Evolutionary conservation across 306 rosid genomes (phyloP).

Genomic region (Vigna mungo): DNA sequence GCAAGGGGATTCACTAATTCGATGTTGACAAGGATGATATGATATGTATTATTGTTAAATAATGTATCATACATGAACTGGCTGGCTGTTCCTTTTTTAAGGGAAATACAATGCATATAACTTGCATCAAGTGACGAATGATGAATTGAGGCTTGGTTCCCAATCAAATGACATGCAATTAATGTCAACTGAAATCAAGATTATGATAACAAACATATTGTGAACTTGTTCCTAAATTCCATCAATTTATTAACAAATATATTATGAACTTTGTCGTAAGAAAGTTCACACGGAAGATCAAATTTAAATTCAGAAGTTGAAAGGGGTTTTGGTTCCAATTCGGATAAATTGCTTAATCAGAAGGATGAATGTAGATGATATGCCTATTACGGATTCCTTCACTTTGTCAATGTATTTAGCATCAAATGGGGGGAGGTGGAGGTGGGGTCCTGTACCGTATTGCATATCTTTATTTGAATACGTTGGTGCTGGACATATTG

Average conservation of each 20-base stretch:
- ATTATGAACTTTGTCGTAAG: background rate
- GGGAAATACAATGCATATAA: background rate
- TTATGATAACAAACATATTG: background rate
- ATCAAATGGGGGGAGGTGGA: slow-evolving; percentile 23
- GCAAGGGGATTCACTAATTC: slow-evolving; percentile 3
- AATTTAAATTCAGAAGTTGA: background rate
- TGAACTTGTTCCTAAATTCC: background rate
- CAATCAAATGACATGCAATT: background rate
- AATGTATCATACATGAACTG: background rate
- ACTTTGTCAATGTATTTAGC: slow-evolving; percentile 3
- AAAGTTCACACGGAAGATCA: background rate
- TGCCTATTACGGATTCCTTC: slow-evolving; percentile 8
- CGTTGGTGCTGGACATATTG: background rate
- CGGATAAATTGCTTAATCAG: slow-evolving; percentile 22
- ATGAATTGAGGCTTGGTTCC: background rate
- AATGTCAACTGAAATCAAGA: background rate
- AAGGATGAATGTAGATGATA: slow-evolving; percentile 19
- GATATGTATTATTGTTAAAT: background rate
- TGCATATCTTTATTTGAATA: background rate
- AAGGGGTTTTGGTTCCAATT: slow-evolving; percentile 35
- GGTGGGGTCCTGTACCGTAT: background rate
- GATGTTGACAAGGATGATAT: background rate
- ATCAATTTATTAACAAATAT: background rate
- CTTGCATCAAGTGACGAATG: slow-evolving; percentile 12
- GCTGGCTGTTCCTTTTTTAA: no score